Percentiles rank a stretch among this genome's conserved stretches.
Evolutionary conservation across 129 eudicot species (phyloP).

Genomic region (Daucus carota): DNA sequence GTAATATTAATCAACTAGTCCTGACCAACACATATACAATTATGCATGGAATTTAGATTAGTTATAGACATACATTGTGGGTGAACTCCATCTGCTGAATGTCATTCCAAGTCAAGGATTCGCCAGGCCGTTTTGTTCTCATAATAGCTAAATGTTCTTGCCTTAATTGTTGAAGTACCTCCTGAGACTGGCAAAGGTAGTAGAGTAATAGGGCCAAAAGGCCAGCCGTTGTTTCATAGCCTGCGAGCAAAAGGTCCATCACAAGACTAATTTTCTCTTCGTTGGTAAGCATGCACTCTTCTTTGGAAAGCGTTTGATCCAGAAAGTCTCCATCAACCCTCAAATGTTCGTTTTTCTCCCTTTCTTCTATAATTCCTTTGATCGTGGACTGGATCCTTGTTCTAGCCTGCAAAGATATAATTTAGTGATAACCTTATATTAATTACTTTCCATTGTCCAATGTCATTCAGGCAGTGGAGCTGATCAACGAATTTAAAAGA

Average conservation of each 20-base stretch:
- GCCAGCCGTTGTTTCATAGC: conserved; percentile 60
- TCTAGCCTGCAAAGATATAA: conserved; percentile 25
- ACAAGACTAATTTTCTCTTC: conserved; percentile 48
- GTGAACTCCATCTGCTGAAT: conserved; percentile 40
- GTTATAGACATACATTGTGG: conserved; percentile 18
- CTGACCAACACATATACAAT: not conserved
- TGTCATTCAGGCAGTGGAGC: not conserved
- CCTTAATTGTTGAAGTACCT: conserved; percentile 24
- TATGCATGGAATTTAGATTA: not conserved
- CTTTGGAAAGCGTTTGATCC: conserved; percentile 29
- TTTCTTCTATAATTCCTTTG: conserved; percentile 23
- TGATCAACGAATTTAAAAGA: not conserved
- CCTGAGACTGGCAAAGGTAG: conserved; percentile 32
- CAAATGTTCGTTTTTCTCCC: conserved; percentile 16
- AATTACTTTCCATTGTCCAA: too few species aligned
- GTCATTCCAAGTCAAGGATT: conserved; percentile 37
- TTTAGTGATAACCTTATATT: not conserved
- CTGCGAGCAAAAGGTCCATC: conserved; percentile 44
- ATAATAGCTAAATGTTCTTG: conserved; percentile 32
- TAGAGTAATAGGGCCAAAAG: conserved; percentile 40
- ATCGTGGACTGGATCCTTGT: conserved; percentile 28
- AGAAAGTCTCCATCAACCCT: conserved; percentile 23
- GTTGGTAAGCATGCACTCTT: conserved; percentile 16
- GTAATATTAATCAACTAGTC: not conserved
- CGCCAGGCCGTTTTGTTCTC: conserved; percentile 29